Conservation (phyloP, 768 basidiomycete species). For the Mycena olivaceomarginata region DNA sequence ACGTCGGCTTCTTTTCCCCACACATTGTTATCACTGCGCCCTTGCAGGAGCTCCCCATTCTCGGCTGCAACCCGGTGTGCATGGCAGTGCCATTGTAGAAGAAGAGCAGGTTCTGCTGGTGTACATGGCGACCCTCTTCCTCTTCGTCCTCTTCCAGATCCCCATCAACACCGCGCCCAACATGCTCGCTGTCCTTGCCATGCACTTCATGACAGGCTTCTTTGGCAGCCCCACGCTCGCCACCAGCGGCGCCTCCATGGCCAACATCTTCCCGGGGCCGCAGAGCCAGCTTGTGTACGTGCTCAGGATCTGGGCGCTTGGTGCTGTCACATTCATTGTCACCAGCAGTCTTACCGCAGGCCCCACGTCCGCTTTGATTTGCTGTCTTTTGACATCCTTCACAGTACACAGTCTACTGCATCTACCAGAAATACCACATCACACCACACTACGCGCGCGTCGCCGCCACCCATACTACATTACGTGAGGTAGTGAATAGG, state of each 20-base stretch:
- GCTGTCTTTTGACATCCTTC: not conserved
- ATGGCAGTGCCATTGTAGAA: no score
- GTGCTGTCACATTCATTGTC: slow-evolving; percentile 48
- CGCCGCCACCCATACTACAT: slow-evolving; percentile 36
- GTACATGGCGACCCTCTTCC: slow-evolving; percentile 54
- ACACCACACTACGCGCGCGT: slow-evolving; percentile 33
- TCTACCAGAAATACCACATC: slow-evolving; percentile 46
- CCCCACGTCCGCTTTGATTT: not conserved
- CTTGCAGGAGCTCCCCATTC: slow-evolving; percentile 54
- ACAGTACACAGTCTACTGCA: slow-evolving; percentile 45
- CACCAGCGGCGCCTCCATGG: slow-evolving; percentile 48
- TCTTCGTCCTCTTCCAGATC: slow-evolving; percentile 57
- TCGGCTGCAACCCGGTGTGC: slow-evolving; percentile 57
- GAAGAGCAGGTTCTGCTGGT: no score
- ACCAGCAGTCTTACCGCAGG: slow-evolving; percentile 37
- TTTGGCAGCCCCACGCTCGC: slow-evolving; percentile 58
- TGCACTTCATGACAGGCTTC: slow-evolving; percentile 58
- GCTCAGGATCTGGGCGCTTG: slow-evolving; percentile 37
- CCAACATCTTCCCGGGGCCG: slow-evolving; percentile 23
- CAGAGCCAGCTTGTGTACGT: slow-evolving; percentile 19
- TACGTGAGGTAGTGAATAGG: no score
- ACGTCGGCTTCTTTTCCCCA: no score
- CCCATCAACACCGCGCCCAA: slow-evolving; percentile 56
- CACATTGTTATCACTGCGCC: no score
- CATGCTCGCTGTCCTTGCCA: slow-evolving; percentile 53